These are phyloP conservation scores for Chaetomium cochliodes DNA, from an alignment of 495 filamentous ascomycete genomes.

Conservation along the genomic window DNA sequence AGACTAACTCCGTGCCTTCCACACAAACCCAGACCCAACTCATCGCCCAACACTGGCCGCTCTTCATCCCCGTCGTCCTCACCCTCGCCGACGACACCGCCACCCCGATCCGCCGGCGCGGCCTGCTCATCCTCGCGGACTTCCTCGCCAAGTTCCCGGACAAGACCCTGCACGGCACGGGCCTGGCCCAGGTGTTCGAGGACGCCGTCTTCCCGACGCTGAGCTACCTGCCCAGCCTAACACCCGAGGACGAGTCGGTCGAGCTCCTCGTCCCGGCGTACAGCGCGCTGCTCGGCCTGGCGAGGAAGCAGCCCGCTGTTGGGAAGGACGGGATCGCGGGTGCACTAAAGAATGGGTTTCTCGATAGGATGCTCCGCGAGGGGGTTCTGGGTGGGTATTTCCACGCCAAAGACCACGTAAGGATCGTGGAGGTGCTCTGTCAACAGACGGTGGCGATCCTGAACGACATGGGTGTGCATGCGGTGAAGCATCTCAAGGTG, in stretches of 20 bases:
- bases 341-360: constrained; percentile 34
- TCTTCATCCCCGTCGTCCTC: constrained; percentile 82
- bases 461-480: constrained; percentile 61
- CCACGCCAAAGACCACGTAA: constrained; percentile 51
- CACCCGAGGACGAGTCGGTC: constrained; percentile 69
- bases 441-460: constrained; percentile 54
- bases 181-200: constrained; percentile 75
- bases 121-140: constrained; percentile 56
- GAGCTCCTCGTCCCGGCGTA: constrained; percentile 65
- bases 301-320: constrained; percentile 41
- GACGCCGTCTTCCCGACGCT: constrained; percentile 73
- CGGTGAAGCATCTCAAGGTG: constrained; percentile 72
- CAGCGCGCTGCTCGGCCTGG: constrained; percentile 60
- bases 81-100: constrained; percentile 71
- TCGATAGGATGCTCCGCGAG: constrained; percentile 56
- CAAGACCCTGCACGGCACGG: constrained; percentile 64
- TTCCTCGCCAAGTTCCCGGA: constrained; percentile 62
- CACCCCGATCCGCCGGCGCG: constrained; percentile 55
- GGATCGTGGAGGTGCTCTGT: constrained; percentile 59
- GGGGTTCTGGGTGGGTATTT: constrained; percentile 56
- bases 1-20: neutral
- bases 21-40: constrained; percentile 21
- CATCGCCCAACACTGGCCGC: constrained; percentile 58
- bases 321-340: constrained; percentile 7
- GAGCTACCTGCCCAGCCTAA: constrained; percentile 72